These are phyloP conservation scores for Gaultheria prostrata DNA, from an alignment of 148 eudicot genomes.

Conservation along the genomic window DNA sequence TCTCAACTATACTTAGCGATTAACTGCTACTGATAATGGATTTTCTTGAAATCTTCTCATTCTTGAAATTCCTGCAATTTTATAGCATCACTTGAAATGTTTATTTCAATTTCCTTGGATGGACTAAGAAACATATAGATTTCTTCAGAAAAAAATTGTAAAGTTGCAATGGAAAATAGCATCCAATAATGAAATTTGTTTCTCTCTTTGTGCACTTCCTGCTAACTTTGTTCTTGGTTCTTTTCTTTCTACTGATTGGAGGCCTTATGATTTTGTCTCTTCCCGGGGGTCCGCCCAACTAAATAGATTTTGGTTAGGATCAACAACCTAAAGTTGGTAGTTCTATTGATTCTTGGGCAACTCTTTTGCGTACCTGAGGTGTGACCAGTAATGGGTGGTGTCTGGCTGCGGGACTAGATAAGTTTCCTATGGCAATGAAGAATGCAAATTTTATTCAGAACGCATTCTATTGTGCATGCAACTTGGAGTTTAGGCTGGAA, in stretches of 20 bases:
- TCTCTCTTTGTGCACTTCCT: background rate
- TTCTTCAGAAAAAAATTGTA: background rate
- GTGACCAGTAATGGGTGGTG: background rate
- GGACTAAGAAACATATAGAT: background rate
- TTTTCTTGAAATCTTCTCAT: background rate
- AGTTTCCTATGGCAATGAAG: background rate
- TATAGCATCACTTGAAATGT: background rate
- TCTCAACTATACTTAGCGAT: background rate
- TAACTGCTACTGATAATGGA: background rate
- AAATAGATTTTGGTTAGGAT: background rate
- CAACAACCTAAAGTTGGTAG: background rate
- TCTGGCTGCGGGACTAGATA: background rate
- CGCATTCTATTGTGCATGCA: background rate
- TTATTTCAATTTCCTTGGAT: background rate
- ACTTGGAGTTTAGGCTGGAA: background rate
- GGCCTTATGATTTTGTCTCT: background rate
- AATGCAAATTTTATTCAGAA: background rate
- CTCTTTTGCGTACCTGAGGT: background rate
- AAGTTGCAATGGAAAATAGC: background rate
- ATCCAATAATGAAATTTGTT: background rate
- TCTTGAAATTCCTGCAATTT: conserved; percentile 6
- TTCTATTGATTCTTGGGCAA: background rate
- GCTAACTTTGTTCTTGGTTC: background rate
- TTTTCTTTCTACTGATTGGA: conserved; percentile 5
- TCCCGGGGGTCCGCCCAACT: background rate